phyloP scores from a whole-genome alignment of 2,329 filamentous ascomycete species.

The Exophiala bonariae region DNA sequence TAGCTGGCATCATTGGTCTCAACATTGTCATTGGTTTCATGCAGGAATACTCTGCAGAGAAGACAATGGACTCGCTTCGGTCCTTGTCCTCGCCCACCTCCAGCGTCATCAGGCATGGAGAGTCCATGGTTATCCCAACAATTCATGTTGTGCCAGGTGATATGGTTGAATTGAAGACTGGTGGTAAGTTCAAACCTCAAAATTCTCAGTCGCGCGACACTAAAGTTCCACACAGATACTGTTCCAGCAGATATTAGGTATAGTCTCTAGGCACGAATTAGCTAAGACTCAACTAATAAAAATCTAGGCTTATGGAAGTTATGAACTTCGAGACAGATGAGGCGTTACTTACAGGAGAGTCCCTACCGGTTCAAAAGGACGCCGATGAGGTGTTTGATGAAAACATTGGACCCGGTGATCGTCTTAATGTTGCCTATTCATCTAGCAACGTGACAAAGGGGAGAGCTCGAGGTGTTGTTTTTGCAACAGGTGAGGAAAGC shows the following conservation, averaged over 20 bases:
- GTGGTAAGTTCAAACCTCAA: constrained; percentile 20
- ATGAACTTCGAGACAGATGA: constrained; percentile 61
- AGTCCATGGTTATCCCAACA: constrained; percentile 51
- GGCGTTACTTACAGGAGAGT: constrained; percentile 62
- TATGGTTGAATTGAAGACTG: constrained; percentile 52
- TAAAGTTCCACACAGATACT: constrained; percentile 36
- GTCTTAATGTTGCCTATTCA: constrained; percentile 62
- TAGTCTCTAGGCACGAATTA: constrained; percentile 28
- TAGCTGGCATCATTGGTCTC: constrained; percentile 57
- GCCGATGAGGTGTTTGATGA: constrained; percentile 49
- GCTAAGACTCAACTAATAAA: background rate
- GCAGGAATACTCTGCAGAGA: constrained; percentile 54
- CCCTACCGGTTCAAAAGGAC: constrained; percentile 57
- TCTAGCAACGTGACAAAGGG: constrained; percentile 64
- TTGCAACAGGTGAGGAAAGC: constrained; percentile 50
- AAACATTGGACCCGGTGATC: constrained; percentile 60
- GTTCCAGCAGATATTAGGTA: constrained; percentile 48
- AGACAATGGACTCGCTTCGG: constrained; percentile 53
- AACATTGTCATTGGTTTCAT: constrained; percentile 60
- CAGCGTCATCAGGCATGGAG: constrained; percentile 51
- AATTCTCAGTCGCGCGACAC: background rate
- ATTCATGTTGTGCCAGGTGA: constrained; percentile 59
- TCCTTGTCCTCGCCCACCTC: constrained; percentile 52
- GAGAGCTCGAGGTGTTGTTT: constrained; percentile 60
- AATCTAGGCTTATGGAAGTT: constrained; percentile 46